Percentiles rank a stretch among this genome's conserved stretches.
These are phyloP conservation scores for Aquanectria penicillioides DNA, from an alignment of 2,329 filamentous ascomycete genomes.

Conservation along the genomic window DNA sequence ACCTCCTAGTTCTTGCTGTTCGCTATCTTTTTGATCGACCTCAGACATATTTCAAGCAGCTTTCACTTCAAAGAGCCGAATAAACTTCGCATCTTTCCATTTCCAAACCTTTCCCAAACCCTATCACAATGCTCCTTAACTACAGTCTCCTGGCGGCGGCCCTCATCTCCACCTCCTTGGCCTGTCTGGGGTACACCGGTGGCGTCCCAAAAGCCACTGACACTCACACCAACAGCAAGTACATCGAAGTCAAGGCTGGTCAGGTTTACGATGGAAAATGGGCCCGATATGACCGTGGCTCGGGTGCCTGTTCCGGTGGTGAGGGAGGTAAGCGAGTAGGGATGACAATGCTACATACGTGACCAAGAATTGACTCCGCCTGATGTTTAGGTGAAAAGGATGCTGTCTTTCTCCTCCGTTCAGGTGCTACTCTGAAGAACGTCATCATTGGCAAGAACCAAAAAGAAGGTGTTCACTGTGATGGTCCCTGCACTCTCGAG, in stretches of 20 bases:
- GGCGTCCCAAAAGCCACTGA: constrained; percentile 38
- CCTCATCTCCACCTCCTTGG: constrained; percentile 43
- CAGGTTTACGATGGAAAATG: constrained; percentile 43
- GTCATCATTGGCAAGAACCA: constrained; percentile 38
- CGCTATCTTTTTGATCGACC: too few relatives aligned
- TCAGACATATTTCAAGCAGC: too few relatives aligned
- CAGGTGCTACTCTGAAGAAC: constrained; percentile 35
- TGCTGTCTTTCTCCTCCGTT: constrained; percentile 34
- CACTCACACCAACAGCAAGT: constrained; percentile 34
- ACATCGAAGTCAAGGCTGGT: constrained; percentile 41
- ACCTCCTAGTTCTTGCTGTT: too few relatives aligned
- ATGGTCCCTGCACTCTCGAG: constrained; percentile 45
- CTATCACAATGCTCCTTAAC: too few relatives aligned
- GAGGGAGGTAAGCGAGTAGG: constrained; percentile 48
- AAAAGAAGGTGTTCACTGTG: constrained; percentile 42
- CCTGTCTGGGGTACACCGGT: constrained; percentile 33
- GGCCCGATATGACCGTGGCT: constrained; percentile 47
- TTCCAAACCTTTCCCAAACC: too few relatives aligned
- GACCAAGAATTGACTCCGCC: neutral
- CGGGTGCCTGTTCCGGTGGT: constrained; percentile 49
- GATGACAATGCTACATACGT: too few relatives aligned
- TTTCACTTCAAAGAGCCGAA: too few relatives aligned
- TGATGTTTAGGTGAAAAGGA: constrained; percentile 26
- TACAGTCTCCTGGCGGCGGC: constrained; percentile 24
- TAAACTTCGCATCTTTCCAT: too few relatives aligned